A percentile compares a stretch with the other conserved stretches of the same genome.
These are phyloP conservation scores for Pichia sorboxylosa DNA, from an alignment of 1,139 yeast genomes.

Conservation along the genomic window DNA sequence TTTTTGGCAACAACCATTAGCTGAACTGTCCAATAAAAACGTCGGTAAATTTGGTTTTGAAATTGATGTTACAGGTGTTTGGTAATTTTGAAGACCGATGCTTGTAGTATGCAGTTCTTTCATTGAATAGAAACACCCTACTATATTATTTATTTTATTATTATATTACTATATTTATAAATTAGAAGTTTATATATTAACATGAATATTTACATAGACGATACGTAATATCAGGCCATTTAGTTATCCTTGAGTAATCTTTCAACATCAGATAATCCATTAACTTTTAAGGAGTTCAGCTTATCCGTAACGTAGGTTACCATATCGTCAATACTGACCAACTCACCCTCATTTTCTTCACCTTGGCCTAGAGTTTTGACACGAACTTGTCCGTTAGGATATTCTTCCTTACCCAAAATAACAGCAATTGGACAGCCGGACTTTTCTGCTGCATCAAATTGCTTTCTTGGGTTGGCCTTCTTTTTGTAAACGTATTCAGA, in stretches of 20 bases:
- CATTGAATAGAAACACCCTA: background rate
- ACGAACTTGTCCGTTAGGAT: slow-evolving; percentile 59
- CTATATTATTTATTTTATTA: background rate
- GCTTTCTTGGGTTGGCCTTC: slow-evolving; percentile 89
- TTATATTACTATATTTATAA: background rate
- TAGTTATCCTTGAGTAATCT: slow-evolving; percentile 46
- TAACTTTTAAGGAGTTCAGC: slow-evolving; percentile 32
- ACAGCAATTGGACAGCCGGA: slow-evolving; percentile 86
- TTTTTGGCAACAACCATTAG: slow-evolving; percentile 7
- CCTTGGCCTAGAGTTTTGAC: slow-evolving; percentile 84
- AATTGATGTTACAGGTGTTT: slow-evolving; percentile 11
- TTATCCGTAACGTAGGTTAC: slow-evolving; percentile 44
- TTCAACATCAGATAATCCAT: slow-evolving; percentile 36
- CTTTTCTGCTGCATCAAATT: slow-evolving; percentile 94
- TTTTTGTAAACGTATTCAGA: slow-evolving; percentile 84
- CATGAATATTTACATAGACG: too few species aligned
- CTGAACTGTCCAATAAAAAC: background rate
- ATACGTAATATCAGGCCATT: too few species aligned
- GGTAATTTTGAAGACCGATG: slow-evolving; percentile 7
- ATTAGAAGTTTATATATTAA: too few species aligned
- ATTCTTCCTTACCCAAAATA: slow-evolving; percentile 91
- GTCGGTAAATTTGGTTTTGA: slow-evolving; percentile 12
- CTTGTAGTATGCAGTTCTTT: too few species aligned
- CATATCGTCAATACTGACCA: slow-evolving; percentile 50
- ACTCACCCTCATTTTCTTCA: slow-evolving; percentile 78